Percentiles rank a stretch among this genome's conserved stretches.
phyloP scores from a whole-genome alignment of 2,329 filamentous ascomycete species.

The Colletotrichum lindemuthianum region DNA sequence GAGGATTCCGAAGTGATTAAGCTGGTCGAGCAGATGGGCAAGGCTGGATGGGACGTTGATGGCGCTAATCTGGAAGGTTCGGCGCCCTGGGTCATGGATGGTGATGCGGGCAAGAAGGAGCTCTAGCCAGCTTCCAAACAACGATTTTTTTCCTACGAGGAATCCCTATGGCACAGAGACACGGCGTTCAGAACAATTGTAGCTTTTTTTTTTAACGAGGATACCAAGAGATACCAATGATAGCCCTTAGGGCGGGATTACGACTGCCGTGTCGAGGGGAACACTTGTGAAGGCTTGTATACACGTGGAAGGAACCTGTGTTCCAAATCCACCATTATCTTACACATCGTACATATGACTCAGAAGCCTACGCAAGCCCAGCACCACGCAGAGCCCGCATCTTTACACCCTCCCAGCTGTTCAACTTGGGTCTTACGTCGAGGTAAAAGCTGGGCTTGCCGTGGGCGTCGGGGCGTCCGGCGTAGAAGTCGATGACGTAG shows the following conservation, averaged over 20 bases:
- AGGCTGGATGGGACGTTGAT: neutral
- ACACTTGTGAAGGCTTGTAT: neutral
- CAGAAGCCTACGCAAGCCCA: slow-evolving; percentile 51
- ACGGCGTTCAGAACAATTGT: too few relatives aligned
- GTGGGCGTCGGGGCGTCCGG: slow-evolving; percentile 65
- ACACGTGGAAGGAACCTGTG: too few relatives aligned
- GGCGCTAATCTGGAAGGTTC: neutral
- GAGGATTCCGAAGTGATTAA: neutral
- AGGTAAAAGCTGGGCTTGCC: slow-evolving; percentile 70
- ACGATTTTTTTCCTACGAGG: neutral
- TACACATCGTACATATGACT: neutral
- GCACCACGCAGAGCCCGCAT: slow-evolving; percentile 67
- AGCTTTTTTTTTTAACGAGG: too few relatives aligned
- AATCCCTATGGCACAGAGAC: neutral
- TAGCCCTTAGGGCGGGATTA: neutral
- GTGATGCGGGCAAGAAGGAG: neutral
- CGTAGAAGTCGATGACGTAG: slow-evolving; percentile 98
- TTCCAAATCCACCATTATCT: too few relatives aligned
- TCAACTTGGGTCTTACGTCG: slow-evolving; percentile 75
- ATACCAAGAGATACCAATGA: neutral
- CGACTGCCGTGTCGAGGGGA: neutral
- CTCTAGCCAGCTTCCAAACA: neutral
- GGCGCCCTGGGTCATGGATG: slow-evolving; percentile 9
- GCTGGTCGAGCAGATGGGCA: neutral
- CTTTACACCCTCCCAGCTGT: slow-evolving; percentile 73